Conservation (phyloP, 139 green algal genomes). For the Haematococcus lacustris region DNA sequence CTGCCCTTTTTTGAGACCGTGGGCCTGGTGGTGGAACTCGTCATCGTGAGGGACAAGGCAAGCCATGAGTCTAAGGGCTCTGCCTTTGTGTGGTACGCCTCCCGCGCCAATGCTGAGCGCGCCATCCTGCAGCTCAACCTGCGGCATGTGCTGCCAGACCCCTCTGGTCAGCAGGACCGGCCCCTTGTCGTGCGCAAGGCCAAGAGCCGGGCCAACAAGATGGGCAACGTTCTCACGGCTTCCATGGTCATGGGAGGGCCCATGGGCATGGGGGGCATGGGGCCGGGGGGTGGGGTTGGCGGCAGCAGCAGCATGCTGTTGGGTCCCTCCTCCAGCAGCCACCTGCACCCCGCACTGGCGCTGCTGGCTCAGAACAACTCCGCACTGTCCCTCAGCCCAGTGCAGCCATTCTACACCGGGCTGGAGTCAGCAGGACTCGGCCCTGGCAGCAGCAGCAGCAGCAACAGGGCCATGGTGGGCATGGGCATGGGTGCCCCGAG, state of each 20-base stretch:
- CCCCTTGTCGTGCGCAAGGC: slow-evolving; percentile 54
- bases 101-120: slow-evolving; percentile 23
- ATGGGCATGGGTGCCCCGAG: neutral
- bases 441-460: neutral
- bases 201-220: slow-evolving; percentile 26
- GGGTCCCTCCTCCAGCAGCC: neutral
- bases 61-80: slow-evolving; percentile 54
- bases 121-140: slow-evolving; percentile 51
- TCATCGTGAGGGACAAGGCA: slow-evolving; percentile 54
- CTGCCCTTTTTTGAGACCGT: slow-evolving; percentile 50
- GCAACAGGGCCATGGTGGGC: neutral
- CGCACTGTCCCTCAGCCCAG: too few species aligned
- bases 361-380: too few species aligned
- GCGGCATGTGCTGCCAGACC: slow-evolving; percentile 35
- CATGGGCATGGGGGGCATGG: too few species aligned
- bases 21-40: slow-evolving; percentile 52
- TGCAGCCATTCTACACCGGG: too few species aligned
- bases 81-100: slow-evolving; percentile 54
- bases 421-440: too few species aligned
- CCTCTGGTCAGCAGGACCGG: slow-evolving; percentile 38
- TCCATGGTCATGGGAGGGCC: too few species aligned
- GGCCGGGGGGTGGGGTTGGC: too few species aligned
- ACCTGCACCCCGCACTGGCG: slow-evolving; percentile 12
- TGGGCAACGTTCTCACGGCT: neutral
- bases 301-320: neutral